Conservation (phyloP, 768 basidiomycete genomes). For the Pisolithus sp. region DNA sequence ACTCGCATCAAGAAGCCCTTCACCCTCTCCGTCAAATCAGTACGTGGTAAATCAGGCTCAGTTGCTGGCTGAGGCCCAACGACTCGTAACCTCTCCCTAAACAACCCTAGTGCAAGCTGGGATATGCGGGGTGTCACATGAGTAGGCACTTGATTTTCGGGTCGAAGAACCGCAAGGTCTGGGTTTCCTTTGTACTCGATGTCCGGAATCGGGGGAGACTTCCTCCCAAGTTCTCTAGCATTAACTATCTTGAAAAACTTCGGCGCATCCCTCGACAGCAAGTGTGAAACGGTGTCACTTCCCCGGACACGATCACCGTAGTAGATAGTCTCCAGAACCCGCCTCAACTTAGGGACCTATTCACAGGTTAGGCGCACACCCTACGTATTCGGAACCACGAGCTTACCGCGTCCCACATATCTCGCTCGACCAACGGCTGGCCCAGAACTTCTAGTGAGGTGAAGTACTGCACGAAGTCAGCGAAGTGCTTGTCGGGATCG, state of each 20-base stretch:
- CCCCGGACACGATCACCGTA: conserved; percentile 14
- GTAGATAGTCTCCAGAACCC: conserved; percentile 17
- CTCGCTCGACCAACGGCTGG: conserved; percentile 13
- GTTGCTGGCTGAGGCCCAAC: conserved; percentile 38
- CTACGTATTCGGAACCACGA: background rate
- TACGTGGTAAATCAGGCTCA: conserved; percentile 9
- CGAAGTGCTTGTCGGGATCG: conserved; percentile 24
- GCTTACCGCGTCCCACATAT: conserved; percentile 25
- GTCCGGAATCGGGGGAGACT: background rate
- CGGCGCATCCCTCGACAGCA: conserved; percentile 9
- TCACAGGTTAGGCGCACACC: background rate
- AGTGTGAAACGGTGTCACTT: conserved; percentile 15
- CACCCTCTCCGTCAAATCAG: conserved; percentile 13
- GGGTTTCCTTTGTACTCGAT: conserved; percentile 32
- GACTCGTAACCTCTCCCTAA: conserved; percentile 49
- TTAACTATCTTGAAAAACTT: conserved; percentile 10
- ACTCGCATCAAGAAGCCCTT: conserved; percentile 17
- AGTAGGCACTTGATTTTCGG: conserved; percentile 48
- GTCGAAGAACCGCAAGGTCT: conserved; percentile 51
- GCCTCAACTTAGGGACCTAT: conserved; percentile 17
- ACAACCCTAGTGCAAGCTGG: conserved; percentile 41
- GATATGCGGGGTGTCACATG: conserved; percentile 60
- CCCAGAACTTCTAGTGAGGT: conserved; percentile 11
- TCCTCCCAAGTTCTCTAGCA: background rate
- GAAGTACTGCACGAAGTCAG: conserved; percentile 32